Conservation (phyloP, 345 rosid genomes). For the Lepidium aucheri region DNA sequence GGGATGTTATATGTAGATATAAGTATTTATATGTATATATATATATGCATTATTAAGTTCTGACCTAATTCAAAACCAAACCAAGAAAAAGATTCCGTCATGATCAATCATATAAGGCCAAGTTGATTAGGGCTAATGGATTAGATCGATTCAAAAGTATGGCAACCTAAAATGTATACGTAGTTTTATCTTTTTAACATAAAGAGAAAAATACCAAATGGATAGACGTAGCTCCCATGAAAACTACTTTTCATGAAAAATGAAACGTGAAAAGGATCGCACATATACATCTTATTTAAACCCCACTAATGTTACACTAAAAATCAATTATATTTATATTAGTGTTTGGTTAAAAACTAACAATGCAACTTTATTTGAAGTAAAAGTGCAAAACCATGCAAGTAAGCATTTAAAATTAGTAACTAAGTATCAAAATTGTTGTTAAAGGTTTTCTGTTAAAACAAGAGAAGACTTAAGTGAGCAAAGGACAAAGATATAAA, state of each 20-base stretch:
- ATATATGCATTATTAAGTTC: too few relatives aligned
- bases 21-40: not conserved
- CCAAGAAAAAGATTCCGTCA: constrained; percentile 24
- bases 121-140: constrained; percentile 18
- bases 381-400: too few relatives aligned
- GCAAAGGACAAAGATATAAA: too few relatives aligned
- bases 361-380: not conserved
- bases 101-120: constrained; percentile 13
- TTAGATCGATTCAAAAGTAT: constrained; percentile 8
- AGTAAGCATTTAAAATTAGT: too few relatives aligned
- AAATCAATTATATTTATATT: not conserved
- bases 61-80: too few relatives aligned
- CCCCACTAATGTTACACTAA: not conserved
- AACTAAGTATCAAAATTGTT: too few relatives aligned
- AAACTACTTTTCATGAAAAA: constrained; percentile 18
- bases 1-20: too few relatives aligned
- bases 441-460: too few relatives aligned
- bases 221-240: constrained; percentile 20
- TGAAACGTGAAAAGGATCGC: constrained; percentile 21
- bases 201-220: not conserved
- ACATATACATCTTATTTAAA: constrained; percentile 11
- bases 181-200: not conserved
- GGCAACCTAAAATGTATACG: too few relatives aligned
- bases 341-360: not conserved
- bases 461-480: too few relatives aligned